These are phyloP conservation scores for Schwanniomyces sp. DNA, from an alignment of 805 yeast genomes.

Conservation along the genomic window DNA sequence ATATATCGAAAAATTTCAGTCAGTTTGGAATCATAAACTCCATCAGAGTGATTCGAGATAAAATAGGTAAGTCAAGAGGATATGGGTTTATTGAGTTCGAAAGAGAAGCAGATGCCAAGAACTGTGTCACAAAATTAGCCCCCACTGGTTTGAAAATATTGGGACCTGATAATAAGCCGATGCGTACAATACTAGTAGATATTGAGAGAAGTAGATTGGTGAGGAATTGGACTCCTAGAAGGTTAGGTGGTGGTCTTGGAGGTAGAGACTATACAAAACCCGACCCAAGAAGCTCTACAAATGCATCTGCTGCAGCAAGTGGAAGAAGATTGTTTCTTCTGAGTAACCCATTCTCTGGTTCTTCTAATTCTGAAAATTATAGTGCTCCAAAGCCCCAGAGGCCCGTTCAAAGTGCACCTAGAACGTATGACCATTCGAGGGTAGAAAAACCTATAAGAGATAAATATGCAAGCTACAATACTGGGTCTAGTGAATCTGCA, in stretches of 20 bases:
- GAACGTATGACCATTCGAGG: not conserved
- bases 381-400: not conserved
- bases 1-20: conserved; percentile 60
- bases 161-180: conserved; percentile 38
- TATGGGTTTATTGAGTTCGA: conserved; percentile 81
- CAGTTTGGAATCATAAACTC: conserved; percentile 72
- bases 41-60: conserved; percentile 36
- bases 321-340: conserved; percentile 23
- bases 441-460: conserved; percentile 15
- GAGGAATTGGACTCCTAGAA: conserved; percentile 67
- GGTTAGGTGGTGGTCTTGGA: conserved; percentile 93
- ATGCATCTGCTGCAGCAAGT: conserved; percentile 39
- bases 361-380: conserved; percentile 1
- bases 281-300: conserved; percentile 15
- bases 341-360: conserved; percentile 10
- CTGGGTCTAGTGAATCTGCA: not conserved
- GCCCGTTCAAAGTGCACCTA: conserved; percentile 1
- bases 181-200: conserved; percentile 62
- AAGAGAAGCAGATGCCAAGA: conserved; percentile 56
- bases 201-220: conserved; percentile 67
- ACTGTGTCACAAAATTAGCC: conserved; percentile 61
- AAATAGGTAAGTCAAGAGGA: conserved; percentile 60
- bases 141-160: conserved; percentile 36
- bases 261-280: conserved; percentile 65
- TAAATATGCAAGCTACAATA: conserved; percentile 20